These are phyloP conservation scores for Hypericum androsaemum DNA, from an alignment of 345 rosid genomes.

Conservation along the genomic window DNA sequence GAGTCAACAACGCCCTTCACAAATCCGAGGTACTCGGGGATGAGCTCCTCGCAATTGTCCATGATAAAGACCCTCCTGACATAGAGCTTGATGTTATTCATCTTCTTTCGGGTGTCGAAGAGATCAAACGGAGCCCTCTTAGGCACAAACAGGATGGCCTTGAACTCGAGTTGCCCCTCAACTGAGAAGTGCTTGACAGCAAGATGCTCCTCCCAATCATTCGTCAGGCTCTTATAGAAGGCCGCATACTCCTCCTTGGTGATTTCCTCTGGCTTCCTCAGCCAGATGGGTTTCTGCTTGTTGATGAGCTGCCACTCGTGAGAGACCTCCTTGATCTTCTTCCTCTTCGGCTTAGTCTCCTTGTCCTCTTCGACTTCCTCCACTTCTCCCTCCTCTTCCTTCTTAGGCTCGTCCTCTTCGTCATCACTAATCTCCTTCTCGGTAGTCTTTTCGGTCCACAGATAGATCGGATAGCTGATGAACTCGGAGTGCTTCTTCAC, in stretches of 20 bases:
- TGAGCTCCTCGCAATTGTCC: conserved; percentile 91
- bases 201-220: conserved; percentile 83
- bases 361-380: conserved; percentile 81
- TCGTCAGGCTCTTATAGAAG: conserved; percentile 78
- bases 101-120: conserved; percentile 71
- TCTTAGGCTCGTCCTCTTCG: conserved; percentile 63
- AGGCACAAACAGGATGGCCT: conserved; percentile 69
- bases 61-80: conserved; percentile 82
- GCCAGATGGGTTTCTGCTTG: conserved; percentile 90
- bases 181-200: conserved; percentile 88
- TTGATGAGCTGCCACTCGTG: conserved; percentile 80
- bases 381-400: conserved; percentile 62
- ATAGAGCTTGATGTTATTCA: conserved; percentile 81
- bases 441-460: conserved; percentile 82
- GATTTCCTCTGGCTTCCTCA: conserved; percentile 87
- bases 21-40: conserved; percentile 71
- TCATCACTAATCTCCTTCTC: conserved; percentile 87
- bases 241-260: conserved; percentile 78
- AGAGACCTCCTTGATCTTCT: conserved; percentile 84
- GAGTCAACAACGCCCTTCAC: conserved; percentile 90
- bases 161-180: conserved; percentile 90
- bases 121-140: conserved; percentile 87
- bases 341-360: conserved; percentile 60
- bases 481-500: conserved; percentile 93
- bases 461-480: conserved; percentile 76